phyloP scores from a whole-genome alignment of 2,329 filamentous ascomycete species.

The Xylaria sp. region DNA sequence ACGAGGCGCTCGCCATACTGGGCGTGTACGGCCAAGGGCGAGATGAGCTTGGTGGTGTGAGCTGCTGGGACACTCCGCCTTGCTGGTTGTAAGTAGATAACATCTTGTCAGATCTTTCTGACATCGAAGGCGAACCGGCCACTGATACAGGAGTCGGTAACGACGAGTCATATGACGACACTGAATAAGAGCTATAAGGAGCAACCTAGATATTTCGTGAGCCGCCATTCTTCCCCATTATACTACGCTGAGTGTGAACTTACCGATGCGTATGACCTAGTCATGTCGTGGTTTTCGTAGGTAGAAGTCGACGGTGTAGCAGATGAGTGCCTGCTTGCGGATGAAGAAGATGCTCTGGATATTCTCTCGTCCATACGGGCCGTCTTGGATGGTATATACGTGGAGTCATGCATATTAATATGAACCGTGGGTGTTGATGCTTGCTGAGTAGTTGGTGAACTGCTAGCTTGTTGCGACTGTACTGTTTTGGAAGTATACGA shows the following conservation, averaged over 20 bases:
- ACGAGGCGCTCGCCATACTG: conserved; percentile 49
- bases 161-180: conserved; percentile 53
- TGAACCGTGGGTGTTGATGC: conserved; percentile 30
- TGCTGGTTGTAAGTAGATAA: conserved; percentile 53
- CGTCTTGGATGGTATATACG: conserved; percentile 40
- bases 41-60: conserved; percentile 59
- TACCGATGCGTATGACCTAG: conserved; percentile 45
- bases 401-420: conserved; percentile 44
- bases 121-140: conserved; percentile 59
- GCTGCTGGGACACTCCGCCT: conserved; percentile 56
- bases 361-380: conserved; percentile 41
- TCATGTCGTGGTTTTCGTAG: conserved; percentile 44
- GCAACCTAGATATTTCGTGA: conserved; percentile 26
- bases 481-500: conserved; percentile 35
- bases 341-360: conserved; percentile 30
- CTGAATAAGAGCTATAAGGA: conserved; percentile 52
- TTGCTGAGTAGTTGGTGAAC: conserved; percentile 35
- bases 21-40: conserved; percentile 59
- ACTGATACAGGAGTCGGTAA: conserved; percentile 64
- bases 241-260: conserved; percentile 28
- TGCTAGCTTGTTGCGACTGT: conserved; percentile 23
- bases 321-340: conserved; percentile 33
- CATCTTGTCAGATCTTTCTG: conserved; percentile 55
- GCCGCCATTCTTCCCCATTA: conserved; percentile 6
- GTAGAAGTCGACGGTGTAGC: conserved; percentile 41